phyloP scores from a whole-genome alignment of 176 grass and related monocot genomes.

The Aegilops longissima region DNA sequence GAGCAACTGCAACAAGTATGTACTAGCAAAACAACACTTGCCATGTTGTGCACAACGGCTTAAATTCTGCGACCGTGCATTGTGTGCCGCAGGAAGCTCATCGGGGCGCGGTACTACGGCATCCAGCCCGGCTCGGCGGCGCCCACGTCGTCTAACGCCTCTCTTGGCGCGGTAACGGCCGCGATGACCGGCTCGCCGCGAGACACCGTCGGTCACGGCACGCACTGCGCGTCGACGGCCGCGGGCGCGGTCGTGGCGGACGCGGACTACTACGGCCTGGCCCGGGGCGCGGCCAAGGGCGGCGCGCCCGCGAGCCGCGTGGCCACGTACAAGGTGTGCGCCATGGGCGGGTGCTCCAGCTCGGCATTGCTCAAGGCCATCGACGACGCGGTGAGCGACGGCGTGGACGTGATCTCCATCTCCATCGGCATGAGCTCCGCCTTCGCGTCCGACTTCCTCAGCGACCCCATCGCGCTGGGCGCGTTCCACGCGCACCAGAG shows the following conservation, averaged over 20 bases:
- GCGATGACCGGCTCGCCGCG: conserved; percentile 48
- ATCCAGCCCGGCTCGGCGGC: conserved; percentile 36
- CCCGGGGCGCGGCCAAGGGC: conserved; percentile 68
- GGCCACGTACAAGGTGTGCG: conserved; percentile 88
- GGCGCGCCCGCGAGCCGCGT: conserved; percentile 66
- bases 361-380: conserved; percentile 82
- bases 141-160: conserved; percentile 38
- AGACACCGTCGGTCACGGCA: conserved; percentile 82
- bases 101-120: conserved; percentile 85
- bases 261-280: conserved; percentile 78
- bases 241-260: conserved; percentile 51
- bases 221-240: conserved; percentile 88
- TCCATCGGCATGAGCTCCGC: conserved; percentile 88
- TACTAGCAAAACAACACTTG: background rate
- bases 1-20: conserved; percentile 70
- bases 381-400: conserved; percentile 88
- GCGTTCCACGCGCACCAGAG: conserved; percentile 82
- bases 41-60: background rate
- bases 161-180: background rate
- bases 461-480: conserved; percentile 82
- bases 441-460: conserved; percentile 77
- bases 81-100: conserved; percentile 64
- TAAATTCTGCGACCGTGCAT: background rate
- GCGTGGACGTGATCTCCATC: conserved; percentile 87
- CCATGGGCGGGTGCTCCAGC: conserved; percentile 74